phyloP scores from a whole-genome alignment of 1,284 basidiomycete species.

The Fomitopsis palustris region DNA sequence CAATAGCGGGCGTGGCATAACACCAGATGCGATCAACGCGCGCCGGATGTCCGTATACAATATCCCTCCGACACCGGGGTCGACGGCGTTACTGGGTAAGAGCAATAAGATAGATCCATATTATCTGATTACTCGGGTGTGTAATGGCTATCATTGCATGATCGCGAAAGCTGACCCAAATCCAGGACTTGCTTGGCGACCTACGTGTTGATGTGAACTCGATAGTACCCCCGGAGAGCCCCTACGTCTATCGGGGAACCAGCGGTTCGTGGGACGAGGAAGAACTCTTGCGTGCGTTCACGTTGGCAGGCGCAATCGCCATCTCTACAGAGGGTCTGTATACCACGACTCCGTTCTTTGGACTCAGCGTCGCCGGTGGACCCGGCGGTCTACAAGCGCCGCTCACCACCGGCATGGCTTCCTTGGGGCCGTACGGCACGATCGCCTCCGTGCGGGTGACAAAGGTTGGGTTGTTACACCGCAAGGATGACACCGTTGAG shows the following conservation, averaged over 20 bases:
- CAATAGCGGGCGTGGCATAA: constrained; percentile 49
- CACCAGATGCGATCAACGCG: constrained; percentile 39
- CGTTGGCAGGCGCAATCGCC: constrained; percentile 62
- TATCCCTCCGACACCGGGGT: constrained; percentile 30
- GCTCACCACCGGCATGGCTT: constrained; percentile 12
- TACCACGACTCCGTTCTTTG: constrained; percentile 45
- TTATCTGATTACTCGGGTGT: constrained; percentile 80
- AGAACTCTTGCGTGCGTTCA: constrained; percentile 67
- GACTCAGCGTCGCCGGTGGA: constrained; percentile 37
- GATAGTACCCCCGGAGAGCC: constrained; percentile 63
- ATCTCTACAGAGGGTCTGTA: constrained; percentile 36
- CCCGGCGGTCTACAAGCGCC: constrained; percentile 22
- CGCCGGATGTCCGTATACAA: constrained; percentile 40
- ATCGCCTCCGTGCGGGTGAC: constrained; percentile 67
- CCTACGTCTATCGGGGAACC: constrained; percentile 78
- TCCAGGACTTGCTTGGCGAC: constrained; percentile 65
- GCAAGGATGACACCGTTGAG: constrained; percentile 81
- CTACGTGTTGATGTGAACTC: constrained; percentile 74
- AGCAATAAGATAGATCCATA: constrained; percentile 86
- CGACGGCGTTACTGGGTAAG: constrained; percentile 45
- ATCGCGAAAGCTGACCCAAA: constrained; percentile 1
- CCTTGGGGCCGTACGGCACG: constrained; percentile 27
- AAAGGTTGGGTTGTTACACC: constrained; percentile 78
- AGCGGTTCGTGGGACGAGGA: constrained; percentile 66
- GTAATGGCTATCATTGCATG: constrained; percentile 17